phyloP scores from a whole-genome alignment of 306 rosid species.

The Citrullus colocynthis region DNA sequence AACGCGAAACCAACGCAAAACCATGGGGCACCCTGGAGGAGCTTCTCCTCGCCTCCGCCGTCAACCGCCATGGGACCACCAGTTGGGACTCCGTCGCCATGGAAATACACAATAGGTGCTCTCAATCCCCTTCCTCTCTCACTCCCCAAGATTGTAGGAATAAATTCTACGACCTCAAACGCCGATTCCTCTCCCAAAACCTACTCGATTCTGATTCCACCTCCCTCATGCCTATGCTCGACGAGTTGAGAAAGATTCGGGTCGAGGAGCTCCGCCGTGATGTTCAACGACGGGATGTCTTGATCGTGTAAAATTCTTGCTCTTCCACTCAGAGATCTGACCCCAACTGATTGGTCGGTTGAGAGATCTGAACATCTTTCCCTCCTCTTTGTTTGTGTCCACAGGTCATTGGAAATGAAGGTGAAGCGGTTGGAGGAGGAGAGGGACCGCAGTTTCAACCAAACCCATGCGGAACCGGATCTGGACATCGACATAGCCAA shows the following conservation, averaged over 20 bases:
- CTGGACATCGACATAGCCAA: background rate
- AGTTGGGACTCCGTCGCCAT: constrained; percentile 39
- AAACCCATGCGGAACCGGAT: background rate
- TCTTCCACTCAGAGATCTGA: constrained; percentile 23
- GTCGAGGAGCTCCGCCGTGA: constrained; percentile 44
- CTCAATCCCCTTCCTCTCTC: constrained; percentile 3
- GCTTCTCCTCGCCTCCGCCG: constrained; percentile 45
- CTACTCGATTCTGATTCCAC: constrained; percentile 6
- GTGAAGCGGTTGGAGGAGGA: constrained; percentile 42
- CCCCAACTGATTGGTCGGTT: background rate
- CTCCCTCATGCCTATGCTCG: constrained; percentile 12
- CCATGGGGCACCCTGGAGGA: constrained; percentile 51
- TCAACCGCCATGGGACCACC: constrained; percentile 30
- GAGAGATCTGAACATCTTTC: constrained; percentile 20
- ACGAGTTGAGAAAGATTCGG: constrained; percentile 29
- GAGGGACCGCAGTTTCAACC: constrained; percentile 18
- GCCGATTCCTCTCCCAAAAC: constrained; percentile 18
- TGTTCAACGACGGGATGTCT: constrained; percentile 31
- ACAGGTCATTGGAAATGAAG: constrained; percentile 53
- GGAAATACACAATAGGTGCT: constrained; percentile 21
- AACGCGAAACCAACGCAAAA: constrained; percentile 27
- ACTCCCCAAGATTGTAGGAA: constrained; percentile 22
- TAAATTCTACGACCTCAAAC: constrained; percentile 25
- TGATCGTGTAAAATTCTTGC: constrained; percentile 31
- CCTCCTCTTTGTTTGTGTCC: constrained; percentile 8